Percentiles rank a stretch among this genome's conserved stretches.
These are phyloP conservation scores for Arachnomyces sp. DNA, from an alignment of 2,329 filamentous ascomycete genomes.

Conservation along the genomic window DNA sequence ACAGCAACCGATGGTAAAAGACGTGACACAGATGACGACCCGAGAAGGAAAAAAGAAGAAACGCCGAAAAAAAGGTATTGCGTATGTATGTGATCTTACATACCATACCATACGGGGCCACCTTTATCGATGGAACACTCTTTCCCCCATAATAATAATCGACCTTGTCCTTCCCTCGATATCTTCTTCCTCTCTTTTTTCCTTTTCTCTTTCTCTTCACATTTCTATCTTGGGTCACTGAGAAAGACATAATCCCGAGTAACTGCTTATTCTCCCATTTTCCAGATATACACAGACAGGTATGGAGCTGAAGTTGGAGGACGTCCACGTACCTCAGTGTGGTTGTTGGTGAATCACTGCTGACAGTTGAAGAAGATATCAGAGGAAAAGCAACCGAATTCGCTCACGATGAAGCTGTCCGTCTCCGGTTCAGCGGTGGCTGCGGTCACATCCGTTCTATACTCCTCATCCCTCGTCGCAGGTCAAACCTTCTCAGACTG, in stretches of 20 bases:
- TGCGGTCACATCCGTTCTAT: constrained; percentile 21
- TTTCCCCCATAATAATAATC: too few relatives aligned
- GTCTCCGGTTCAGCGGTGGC: constrained; percentile 9
- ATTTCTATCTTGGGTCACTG: constrained; percentile 7
- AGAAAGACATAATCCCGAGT: constrained; percentile 11
- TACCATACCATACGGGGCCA: too few relatives aligned
- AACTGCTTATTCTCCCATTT: not conserved
- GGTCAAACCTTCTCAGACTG: constrained; percentile 40
- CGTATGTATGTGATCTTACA: too few relatives aligned
- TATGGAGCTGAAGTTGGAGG: too few relatives aligned
- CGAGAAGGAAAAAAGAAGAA: too few relatives aligned
- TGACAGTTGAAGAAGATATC: constrained; percentile 2
- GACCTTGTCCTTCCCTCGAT: constrained; percentile 4
- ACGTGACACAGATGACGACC: too few relatives aligned
- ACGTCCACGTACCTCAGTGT: too few relatives aligned
- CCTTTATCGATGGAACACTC: too few relatives aligned
- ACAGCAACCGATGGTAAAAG: too few relatives aligned
- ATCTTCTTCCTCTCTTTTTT: constrained; percentile 1
- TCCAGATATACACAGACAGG: too few relatives aligned
- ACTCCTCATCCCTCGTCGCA: constrained; percentile 19
- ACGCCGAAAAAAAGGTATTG: too few relatives aligned
- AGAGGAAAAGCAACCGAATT: constrained; percentile 2
- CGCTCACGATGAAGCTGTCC: constrained; percentile 26
- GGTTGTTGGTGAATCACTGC: constrained; percentile 9
- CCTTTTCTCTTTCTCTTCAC: constrained; percentile 12